phyloP scores from a whole-genome alignment of 352 stramenopile genomes.

The Globisporangium sylvaticum region DNA sequence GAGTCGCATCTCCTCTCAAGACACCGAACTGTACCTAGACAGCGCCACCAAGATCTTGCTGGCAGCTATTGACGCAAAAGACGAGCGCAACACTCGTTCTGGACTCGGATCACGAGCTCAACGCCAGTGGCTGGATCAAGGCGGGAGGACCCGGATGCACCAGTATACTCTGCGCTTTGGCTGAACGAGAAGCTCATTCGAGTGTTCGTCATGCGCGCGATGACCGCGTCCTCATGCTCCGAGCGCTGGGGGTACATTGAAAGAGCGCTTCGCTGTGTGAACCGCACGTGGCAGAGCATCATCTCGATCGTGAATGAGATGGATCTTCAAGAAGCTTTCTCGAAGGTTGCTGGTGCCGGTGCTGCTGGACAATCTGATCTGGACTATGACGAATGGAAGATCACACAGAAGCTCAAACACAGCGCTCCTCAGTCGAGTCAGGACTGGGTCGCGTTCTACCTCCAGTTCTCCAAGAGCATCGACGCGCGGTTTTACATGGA shows the following conservation, averaged over 20 bases:
- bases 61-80: constrained; percentile 14
- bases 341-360: constrained; percentile 14
- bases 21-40: constrained; percentile 55
- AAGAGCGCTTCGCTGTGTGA: constrained; percentile 40
- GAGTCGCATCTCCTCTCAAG: constrained; percentile 53
- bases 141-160: constrained; percentile 4
- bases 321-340: constrained; percentile 36
- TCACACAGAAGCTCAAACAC: constrained; percentile 23
- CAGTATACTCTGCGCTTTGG: constrained; percentile 40
- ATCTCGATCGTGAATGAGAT: constrained; percentile 37
- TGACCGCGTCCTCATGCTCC: constrained; percentile 20
- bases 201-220: constrained; percentile 44
- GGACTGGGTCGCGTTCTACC: constrained; percentile 54
- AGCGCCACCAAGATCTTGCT: constrained; percentile 42
- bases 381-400: constrained; percentile 64
- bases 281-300: constrained; percentile 49
- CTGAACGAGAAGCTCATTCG: constrained; percentile 57
- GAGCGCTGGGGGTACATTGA: constrained; percentile 32
- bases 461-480: constrained; percentile 31
- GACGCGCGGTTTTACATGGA: constrained; percentile 47
- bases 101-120: background rate
- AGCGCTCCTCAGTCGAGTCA: constrained; percentile 16
- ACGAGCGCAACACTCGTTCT: background rate
- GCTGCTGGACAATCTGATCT: constrained; percentile 7
- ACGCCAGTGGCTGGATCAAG: background rate